Evolutionary conservation across 345 rosid species (phyloP), one percentile per base, ranked within the genome.

Genomic region (Cardamine resedifolia): DNA sequence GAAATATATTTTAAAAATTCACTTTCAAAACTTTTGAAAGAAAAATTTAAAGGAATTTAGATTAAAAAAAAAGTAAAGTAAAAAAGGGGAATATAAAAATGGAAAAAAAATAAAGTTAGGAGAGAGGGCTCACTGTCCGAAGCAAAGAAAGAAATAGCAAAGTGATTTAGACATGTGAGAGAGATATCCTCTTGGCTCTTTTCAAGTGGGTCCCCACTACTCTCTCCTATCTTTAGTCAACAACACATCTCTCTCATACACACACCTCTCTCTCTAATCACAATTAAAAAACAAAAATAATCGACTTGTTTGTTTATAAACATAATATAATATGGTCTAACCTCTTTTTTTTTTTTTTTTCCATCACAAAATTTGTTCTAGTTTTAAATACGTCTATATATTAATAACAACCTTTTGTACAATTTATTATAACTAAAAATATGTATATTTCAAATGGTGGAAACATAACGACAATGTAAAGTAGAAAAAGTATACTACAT

Each of bases 61-160:
- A 61, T 24, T 12, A 58, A 23, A 34, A 23, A 8, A 39, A 56
- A 61, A 52, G 38, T 36, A 20, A 57, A 18, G 7, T 6, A 64
- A 65, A 71, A 65, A 23, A 64, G 66, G 48, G 14, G 44, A 56
- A 70, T 57, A 71, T 64, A 64, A 30, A 59, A 62, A 65, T 31
- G 36, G 72, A 10, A 31, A 77, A 36, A 39, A 77, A 58, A 58
- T 58, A 77, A 77, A 77, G 72, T 50, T 41, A 57, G 80, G 80
- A 77, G 73, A 65, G 80, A 71, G 36, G 73, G 77, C 80, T 77
- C 80, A 77, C 72, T 71, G 77, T 71, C 68, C 80, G 19, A 77
- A 71, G 77, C 76, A 77, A 77, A 58, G 73, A 77, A 58, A 77
- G 80, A 77, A 71, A 77, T 71, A 58, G 80, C 72, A 77, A 77